These are phyloP conservation scores for Orbilia oligospora DNA, from an alignment of 2,329 filamentous ascomycete species.

Conservation along the genomic window DNA sequence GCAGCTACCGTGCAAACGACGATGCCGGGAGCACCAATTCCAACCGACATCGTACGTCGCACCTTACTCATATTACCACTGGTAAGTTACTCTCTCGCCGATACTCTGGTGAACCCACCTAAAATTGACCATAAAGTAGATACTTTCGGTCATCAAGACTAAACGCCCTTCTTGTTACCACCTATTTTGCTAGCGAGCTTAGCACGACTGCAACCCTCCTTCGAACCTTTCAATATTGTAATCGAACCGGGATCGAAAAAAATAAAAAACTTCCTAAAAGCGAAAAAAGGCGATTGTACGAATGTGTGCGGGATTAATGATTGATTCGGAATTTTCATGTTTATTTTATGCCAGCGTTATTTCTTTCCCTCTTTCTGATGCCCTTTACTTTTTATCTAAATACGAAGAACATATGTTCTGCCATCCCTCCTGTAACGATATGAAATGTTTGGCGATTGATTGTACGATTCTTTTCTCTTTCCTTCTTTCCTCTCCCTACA, in stretches of 20 bases:
- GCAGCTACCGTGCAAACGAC: slow-evolving; percentile 50
- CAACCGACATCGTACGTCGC: slow-evolving; percentile 56
- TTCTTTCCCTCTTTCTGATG: slow-evolving; percentile 20
- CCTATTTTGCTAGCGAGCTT: slow-evolving; percentile 15
- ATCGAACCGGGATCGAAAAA: slow-evolving; percentile 7
- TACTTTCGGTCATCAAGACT: slow-evolving; percentile 60
- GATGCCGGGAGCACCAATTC: slow-evolving; percentile 42
- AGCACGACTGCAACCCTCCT: slow-evolving; percentile 1
- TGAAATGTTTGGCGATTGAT: slow-evolving; percentile 42
- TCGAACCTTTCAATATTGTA: slow-evolving; percentile 16
- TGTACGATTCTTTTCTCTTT: slow-evolving; percentile 20
- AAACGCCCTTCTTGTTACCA: slow-evolving; percentile 10
- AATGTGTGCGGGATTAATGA: slow-evolving; percentile 26
- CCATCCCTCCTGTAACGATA: slow-evolving; percentile 42
- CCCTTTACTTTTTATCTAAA: slow-evolving; percentile 22
- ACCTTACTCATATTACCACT: slow-evolving; percentile 59
- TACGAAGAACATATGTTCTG: slow-evolving; percentile 9
- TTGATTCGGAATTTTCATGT: slow-evolving; percentile 1
- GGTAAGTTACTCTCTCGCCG: slow-evolving; percentile 26
- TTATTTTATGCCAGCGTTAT: slow-evolving; percentile 24
- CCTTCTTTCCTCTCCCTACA: slow-evolving; percentile 14
- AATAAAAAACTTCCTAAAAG: slow-evolving; percentile 26
- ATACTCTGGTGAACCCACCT: slow-evolving; percentile 9
- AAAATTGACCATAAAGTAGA: slow-evolving; percentile 42
- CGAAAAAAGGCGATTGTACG: slow-evolving; percentile 37